Evolutionary conservation across 2,329 filamentous ascomycete species (phyloP).

Genomic region (Neoascochyta sp.): DNA sequence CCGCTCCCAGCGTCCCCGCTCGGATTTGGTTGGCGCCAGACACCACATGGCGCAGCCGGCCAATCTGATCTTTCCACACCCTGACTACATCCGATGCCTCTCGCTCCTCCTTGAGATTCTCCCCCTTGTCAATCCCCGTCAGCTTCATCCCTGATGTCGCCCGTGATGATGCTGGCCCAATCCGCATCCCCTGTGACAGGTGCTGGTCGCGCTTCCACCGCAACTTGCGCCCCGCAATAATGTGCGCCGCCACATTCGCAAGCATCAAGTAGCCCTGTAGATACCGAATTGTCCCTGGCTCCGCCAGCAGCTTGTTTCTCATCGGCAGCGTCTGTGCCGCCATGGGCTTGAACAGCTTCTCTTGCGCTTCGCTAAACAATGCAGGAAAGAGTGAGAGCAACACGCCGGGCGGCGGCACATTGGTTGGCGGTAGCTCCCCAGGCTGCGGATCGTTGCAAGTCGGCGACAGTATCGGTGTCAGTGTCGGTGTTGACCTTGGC

Average conservation of each 20-base stretch:
- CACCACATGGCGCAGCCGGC: conserved; percentile 69
- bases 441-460: conserved; percentile 19
- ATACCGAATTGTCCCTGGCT: conserved; percentile 60
- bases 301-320: conserved; percentile 61
- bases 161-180: conserved; percentile 67
- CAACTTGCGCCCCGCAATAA: conserved; percentile 78
- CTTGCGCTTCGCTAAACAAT: conserved; percentile 63
- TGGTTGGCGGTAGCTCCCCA: conserved; percentile 62
- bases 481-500: conserved; percentile 2
- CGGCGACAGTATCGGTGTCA: conserved; percentile 20
- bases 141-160: conserved; percentile 84
- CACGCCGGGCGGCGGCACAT: conserved; percentile 83
- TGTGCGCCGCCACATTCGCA: conserved; percentile 66
- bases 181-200: conserved; percentile 82
- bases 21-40: conserved; percentile 57
- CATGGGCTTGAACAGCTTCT: conserved; percentile 63
- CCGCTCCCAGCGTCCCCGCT: conserved; percentile 39
- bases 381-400: conserved; percentile 73
- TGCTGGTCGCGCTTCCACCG: conserved; percentile 90
- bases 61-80: conserved; percentile 72
- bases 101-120: conserved; percentile 77
- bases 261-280: conserved; percentile 62
- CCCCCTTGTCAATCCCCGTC: conserved; percentile 75
- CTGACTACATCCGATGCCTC: conserved; percentile 75
- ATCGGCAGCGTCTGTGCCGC: conserved; percentile 55